Evolutionary conservation across 1,284 basidiomycete species (phyloP), one percentile per base, ranked within the genome.

Genomic region (Testicularia cyperi): DNA sequence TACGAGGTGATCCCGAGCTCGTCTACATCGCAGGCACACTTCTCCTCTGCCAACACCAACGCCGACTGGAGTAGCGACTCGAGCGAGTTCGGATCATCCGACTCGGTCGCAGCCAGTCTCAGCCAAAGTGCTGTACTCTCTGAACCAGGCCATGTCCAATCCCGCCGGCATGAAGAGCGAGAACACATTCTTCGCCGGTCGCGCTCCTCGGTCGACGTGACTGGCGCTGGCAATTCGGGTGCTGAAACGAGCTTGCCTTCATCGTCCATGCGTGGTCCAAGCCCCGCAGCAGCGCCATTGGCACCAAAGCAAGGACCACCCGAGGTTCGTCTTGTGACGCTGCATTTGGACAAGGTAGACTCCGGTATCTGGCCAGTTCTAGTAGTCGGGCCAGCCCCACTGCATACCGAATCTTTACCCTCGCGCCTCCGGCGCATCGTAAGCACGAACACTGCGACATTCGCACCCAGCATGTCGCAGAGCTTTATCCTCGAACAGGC

Each of bases 351-450:
- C 40, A 66, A 66, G 55, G 22, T 66, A 18, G 49, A 57, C 10
- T 34, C 64, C 12, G 64, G 55, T 14, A 66, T 66, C 20, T 66
- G 64, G 64, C 64, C 64, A 2, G 27, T 66, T 9, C 39, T 66
- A 4, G 60, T 63, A 13, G 37, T 58, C 1, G 64, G 64, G 0
- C 64, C 64, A 8, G 64, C 64, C 9, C 64, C 64, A 1, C 14
- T 66, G 19, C 58, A 46, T 8, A 38, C 22, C 12, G 35, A 30
- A 3, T 3, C 36, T 5, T 31, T 61, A 15, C 23, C 57, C 12
- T 10, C 31, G 13, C 51, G 43, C 15, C 19, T 54, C 10, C 33
- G 33, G 6, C 20, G 12, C 10, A 20, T 20, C 6, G 6, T 35
- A 6, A 12, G 15, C 15, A 12, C 20, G 12, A 15, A 22, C 15